phyloP scores from a whole-genome alignment of 495 filamentous ascomycete genomes.

The Choiromyces venosus region DNA sequence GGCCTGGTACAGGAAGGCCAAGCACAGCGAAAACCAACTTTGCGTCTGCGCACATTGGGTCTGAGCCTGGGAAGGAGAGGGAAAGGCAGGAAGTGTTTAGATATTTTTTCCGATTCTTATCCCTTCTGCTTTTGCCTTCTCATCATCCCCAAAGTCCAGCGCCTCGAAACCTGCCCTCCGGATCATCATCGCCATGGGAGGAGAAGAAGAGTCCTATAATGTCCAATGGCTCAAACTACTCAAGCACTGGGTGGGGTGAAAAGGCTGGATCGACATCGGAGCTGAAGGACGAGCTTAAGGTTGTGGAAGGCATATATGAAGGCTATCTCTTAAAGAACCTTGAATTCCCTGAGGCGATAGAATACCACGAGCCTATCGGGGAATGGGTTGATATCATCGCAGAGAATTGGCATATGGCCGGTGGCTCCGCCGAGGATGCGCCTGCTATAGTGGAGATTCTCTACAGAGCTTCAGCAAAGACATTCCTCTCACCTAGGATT shows the following conservation, averaged over 20 bases:
- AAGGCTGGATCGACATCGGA: slow-evolving; percentile 25
- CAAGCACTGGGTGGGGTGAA: neutral
- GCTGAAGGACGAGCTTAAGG: slow-evolving; percentile 25
- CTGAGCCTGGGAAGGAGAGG: slow-evolving; percentile 12
- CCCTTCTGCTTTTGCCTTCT: slow-evolving; percentile 21
- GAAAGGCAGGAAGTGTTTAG: slow-evolving; percentile 37
- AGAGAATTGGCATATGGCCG: slow-evolving; percentile 75
- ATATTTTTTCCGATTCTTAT: slow-evolving; percentile 36
- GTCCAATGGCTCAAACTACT: neutral
- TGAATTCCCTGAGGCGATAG: slow-evolving; percentile 74
- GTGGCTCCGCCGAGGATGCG: slow-evolving; percentile 63
- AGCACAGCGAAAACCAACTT: slow-evolving; percentile 4
- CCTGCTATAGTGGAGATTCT: slow-evolving; percentile 54
- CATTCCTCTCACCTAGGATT: slow-evolving; percentile 85
- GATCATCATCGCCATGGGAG: neutral
- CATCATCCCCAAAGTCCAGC: slow-evolving; percentile 19
- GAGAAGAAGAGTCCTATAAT: neutral
- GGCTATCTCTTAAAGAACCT: slow-evolving; percentile 39
- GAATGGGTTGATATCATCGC: slow-evolving; percentile 73
- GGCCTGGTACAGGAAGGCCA: slow-evolving; percentile 48
- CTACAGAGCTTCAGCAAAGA: slow-evolving; percentile 82
- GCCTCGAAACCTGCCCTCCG: slow-evolving; percentile 9
- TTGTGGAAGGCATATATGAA: slow-evolving; percentile 35
- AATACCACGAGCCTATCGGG: slow-evolving; percentile 68
- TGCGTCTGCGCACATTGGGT: slow-evolving; percentile 42